Evolutionary conservation across 1,284 basidiomycete genomes (phyloP).

Genomic region (Polyporus tsugae): DNA sequence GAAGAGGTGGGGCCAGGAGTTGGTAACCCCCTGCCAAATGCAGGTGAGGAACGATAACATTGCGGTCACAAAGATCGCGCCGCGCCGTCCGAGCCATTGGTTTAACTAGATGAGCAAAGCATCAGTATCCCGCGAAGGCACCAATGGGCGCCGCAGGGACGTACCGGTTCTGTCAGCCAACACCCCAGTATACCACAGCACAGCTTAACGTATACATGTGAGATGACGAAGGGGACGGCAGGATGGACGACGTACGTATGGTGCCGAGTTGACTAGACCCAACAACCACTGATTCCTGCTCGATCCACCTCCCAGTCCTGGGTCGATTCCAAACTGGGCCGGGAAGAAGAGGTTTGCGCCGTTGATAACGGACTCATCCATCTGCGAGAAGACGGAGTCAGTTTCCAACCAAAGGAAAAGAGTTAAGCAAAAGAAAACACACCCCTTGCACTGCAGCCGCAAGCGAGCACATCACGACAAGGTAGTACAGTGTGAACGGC

Average conservation of each 20-base stretch:
- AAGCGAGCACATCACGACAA: conserved; percentile 65
- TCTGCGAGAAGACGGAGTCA: conserved; percentile 38
- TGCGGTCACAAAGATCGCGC: conserved; percentile 78
- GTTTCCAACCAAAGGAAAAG: not conserved
- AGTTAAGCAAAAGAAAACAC: conserved; percentile 31
- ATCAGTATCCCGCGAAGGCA: not conserved
- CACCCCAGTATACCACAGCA: conserved; percentile 66
- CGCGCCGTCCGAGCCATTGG: conserved; percentile 73
- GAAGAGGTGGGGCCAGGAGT: conserved; percentile 78
- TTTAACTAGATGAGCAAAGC: conserved; percentile 51
- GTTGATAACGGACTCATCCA: conserved; percentile 77
- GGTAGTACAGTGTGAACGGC: conserved; percentile 62
- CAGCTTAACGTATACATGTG: conserved; percentile 35
- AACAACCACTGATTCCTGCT: conserved; percentile 70
- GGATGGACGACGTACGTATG: conserved; percentile 57
- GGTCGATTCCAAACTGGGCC: conserved; percentile 60
- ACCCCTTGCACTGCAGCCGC: conserved; percentile 78
- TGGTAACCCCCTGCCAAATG: conserved; percentile 76
- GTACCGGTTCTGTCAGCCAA: conserved; percentile 75
- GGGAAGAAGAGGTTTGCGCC: conserved; percentile 80
- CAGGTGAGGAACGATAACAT: conserved; percentile 70
- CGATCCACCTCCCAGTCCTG: conserved; percentile 24
- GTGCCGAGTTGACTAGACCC: conserved; percentile 79
- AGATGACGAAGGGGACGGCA: not conserved
- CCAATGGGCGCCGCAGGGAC: not conserved